Base-by-base conservation (phyloP, 2,329 filamentous ascomycete species). In the Sporothrix brunneoviolacea region DNA sequence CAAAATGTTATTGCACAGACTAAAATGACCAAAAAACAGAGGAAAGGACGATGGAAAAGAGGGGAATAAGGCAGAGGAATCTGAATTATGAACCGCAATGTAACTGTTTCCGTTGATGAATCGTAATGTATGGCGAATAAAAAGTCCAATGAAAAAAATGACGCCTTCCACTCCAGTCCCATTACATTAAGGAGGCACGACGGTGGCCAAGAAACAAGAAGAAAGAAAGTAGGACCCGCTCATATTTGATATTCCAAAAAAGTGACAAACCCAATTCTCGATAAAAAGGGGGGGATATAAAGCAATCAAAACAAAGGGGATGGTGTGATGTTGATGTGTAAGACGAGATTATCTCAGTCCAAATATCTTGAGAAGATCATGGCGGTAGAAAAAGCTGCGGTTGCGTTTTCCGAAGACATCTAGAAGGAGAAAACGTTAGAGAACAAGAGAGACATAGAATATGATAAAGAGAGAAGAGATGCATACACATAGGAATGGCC, bases 361-460 rank as follows among this genome's bases (percentile, higher is more conserved):
- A 35, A 68, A 64, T 50, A 74, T 68, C 58, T 72, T 70, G 41
- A 93, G 67, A 21, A 91, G 70, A 65, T 93, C 83, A 62, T 91
- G 77, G n/a, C 82, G 76, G 57, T 86, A 74, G 62, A 86, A 91
- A 64, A 85, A 90, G 18, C 80, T 81, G 45, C 88, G 77, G 55
- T 88, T 84, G 51, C 79, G 75, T 70, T 94, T 94, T 8, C 89
- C 88, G 57, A 83, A 86, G 13, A 93, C 67, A 65, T 93, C 86
- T 90, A 51, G 37, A 43, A 50, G 39, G n/a, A 35, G 51, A 51
- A 30, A 33, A 32, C 7, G n/a, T 27, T 32, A 48, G 12, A 39
- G 18, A 24, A 19, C 21, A 21, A 41, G 15, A n/a, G 12, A 6
- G 24, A 12, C 28, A 21, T 13, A 19, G 22, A 18, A 24, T 4